Evolutionary conservation across 192 early-diverging fungal species (phyloP).

Genomic region (Tieghemiomyces parasiticus): DNA sequence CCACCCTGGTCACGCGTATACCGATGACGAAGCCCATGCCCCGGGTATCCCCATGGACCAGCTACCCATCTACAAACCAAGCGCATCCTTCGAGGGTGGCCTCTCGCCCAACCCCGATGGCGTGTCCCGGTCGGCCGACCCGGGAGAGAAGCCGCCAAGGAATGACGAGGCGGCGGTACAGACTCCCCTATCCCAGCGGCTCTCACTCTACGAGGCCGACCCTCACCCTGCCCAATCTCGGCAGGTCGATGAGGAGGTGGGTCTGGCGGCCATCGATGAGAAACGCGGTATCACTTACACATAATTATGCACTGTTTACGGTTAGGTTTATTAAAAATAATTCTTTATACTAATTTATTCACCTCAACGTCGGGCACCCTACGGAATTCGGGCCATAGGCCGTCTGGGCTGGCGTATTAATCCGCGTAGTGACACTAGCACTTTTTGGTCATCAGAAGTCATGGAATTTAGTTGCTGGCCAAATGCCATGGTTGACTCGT

Average conservation of each 20-base stretch:
- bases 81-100: background rate
- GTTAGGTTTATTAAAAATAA: background rate
- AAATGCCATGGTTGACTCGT: no score
- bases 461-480: no score
- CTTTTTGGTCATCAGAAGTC: no score
- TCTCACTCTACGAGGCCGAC: no score
- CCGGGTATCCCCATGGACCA: background rate
- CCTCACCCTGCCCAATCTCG: background rate
- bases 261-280: background rate
- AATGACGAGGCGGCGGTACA: no score
- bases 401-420: no score
- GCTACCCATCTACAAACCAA: background rate
- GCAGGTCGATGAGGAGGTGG: background rate
- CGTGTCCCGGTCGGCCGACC: background rate
- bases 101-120: no score
- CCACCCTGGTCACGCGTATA: background rate
- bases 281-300: background rate
- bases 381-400: no score
- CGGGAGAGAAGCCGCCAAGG: background rate
- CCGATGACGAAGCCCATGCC: background rate
- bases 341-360: no score
- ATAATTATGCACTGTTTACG: background rate
- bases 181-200: no score
- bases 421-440: no score
- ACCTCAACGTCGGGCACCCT: no score